Conservation (phyloP, 2,329 filamentous ascomycete genomes). For the Xenoacremonium recifei region DNA sequence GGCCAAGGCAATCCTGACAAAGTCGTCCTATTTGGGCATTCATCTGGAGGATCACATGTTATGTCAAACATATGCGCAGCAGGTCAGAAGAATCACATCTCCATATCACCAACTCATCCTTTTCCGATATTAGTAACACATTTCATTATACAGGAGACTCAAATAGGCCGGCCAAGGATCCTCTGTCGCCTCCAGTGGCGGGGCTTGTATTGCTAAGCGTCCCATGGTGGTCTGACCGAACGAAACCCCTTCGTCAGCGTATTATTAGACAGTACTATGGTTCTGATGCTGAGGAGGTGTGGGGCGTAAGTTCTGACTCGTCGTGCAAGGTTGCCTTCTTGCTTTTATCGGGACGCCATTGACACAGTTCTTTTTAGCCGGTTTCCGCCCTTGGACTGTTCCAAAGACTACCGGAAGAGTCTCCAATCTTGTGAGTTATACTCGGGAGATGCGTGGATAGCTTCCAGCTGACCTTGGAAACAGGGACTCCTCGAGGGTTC, state of each 20-base stretch:
- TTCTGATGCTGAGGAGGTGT: slow-evolving; percentile 8
- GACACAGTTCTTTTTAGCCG: background rate
- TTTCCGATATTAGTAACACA: too few species aligned
- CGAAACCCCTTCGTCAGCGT: slow-evolving; percentile 9
- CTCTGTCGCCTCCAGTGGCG: slow-evolving; percentile 11
- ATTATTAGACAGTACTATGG: slow-evolving; percentile 9
- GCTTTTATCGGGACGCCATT: slow-evolving; percentile 1
- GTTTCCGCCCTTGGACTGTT: slow-evolving; percentile 9
- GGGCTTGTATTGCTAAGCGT: slow-evolving; percentile 11
- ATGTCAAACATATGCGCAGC: slow-evolving; percentile 12
- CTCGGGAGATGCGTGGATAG: background rate
- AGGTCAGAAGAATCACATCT: slow-evolving; percentile 3
- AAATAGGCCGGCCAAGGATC: background rate
- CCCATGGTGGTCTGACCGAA: slow-evolving; percentile 14
- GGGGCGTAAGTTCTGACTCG: slow-evolving; percentile 9
- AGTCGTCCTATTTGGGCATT: slow-evolving; percentile 14
- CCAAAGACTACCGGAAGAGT: slow-evolving; percentile 7
- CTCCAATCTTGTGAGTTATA: slow-evolving; percentile 6
- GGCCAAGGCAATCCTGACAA: slow-evolving; percentile 9
- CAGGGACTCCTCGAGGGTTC: slow-evolving; percentile 7
- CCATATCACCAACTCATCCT: background rate
- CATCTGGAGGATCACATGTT: slow-evolving; percentile 14
- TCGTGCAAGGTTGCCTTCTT: background rate
- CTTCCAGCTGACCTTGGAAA: too few species aligned
- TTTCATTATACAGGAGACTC: background rate